phyloP scores from a whole-genome alignment of 108 stramenopile genomes.

The Schizochytrium sp. region DNA sequence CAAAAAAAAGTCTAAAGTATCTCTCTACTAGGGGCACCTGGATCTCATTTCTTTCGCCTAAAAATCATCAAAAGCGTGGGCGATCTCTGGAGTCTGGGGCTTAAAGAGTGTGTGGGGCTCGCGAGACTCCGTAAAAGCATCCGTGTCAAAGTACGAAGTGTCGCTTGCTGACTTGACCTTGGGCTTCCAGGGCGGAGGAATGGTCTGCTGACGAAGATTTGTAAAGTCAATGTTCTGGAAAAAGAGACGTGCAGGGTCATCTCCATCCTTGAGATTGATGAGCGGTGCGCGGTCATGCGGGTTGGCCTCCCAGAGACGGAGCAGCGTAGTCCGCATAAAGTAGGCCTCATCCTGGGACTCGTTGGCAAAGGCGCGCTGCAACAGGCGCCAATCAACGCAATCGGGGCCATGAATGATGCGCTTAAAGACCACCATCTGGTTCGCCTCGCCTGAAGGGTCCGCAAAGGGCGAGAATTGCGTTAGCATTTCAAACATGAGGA shows the following conservation, averaged over 20 bases:
- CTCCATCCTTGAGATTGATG: not conserved
- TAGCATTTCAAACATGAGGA: constrained; percentile 65
- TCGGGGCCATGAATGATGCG: constrained; percentile 27
- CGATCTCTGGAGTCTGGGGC: not conserved
- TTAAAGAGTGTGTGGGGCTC: not conserved
- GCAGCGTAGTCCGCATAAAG: not conserved
- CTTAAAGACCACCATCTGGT: constrained; percentile 52
- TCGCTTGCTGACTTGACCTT: not conserved
- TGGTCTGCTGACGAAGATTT: not conserved
- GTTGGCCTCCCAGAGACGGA: not conserved
- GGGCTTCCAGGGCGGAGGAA: not conserved
- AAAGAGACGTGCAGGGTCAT: not conserved
- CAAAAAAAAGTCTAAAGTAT: no score
- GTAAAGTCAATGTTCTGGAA: not conserved
- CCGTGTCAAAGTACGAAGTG: constrained; percentile 16
- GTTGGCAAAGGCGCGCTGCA: not conserved
- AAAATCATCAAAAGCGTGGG: not conserved
- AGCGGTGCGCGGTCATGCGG: not conserved
- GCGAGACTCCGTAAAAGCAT: not conserved
- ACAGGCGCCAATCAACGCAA: not conserved
- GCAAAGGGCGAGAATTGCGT: constrained; percentile 59
- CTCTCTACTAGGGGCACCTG: no score
- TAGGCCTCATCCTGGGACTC: not conserved
- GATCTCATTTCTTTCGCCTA: not conserved
- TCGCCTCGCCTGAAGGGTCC: constrained; percentile 50